phyloP scores from a whole-genome alignment of 192 early-diverging fungal species.

The Coemansia sp. region DNA sequence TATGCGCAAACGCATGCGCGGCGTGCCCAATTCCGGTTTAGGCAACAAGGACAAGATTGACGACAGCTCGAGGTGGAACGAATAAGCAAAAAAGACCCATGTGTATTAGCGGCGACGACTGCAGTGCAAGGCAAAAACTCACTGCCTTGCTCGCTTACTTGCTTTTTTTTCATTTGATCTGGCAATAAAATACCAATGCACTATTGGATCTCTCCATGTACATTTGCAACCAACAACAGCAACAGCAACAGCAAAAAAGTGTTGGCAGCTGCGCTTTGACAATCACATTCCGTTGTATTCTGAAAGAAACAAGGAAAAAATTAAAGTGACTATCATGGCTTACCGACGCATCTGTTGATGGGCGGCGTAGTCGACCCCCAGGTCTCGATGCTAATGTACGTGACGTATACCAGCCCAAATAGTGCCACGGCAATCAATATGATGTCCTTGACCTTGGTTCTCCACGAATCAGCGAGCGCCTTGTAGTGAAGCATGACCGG shows the following conservation, averaged over 20 bases:
- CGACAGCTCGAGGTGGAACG: conserved; percentile 39
- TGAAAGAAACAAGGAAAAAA: conserved; percentile 9
- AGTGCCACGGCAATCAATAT: conserved; percentile 65
- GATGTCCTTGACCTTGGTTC: conserved; percentile 57
- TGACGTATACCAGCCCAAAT: conserved; percentile 75
- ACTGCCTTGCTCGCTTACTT: too few species aligned
- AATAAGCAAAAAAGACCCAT: conserved; percentile 1
- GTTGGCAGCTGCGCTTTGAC: too few species aligned
- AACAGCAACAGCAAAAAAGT: too few species aligned
- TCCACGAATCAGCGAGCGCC: conserved; percentile 55
- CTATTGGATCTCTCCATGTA: too few species aligned
- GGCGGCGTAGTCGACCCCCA: conserved; percentile 45
- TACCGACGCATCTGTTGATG: conserved; percentile 27
- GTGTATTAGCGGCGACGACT: too few species aligned
- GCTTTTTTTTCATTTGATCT: too few species aligned
- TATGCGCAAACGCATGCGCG: conserved; percentile 50
- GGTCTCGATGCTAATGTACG: conserved; percentile 65
- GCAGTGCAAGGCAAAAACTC: too few species aligned
- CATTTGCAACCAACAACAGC: too few species aligned
- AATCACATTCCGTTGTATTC: too few species aligned
- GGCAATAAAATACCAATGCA: too few species aligned
- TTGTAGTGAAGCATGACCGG: conserved; percentile 81
- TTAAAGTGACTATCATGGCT: conserved; percentile 2
- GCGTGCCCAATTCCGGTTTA: conserved; percentile 35
- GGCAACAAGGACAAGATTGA: conserved; percentile 21